Conservation (phyloP, 345 rosid species). For the Rhodamnia argentea region DNA sequence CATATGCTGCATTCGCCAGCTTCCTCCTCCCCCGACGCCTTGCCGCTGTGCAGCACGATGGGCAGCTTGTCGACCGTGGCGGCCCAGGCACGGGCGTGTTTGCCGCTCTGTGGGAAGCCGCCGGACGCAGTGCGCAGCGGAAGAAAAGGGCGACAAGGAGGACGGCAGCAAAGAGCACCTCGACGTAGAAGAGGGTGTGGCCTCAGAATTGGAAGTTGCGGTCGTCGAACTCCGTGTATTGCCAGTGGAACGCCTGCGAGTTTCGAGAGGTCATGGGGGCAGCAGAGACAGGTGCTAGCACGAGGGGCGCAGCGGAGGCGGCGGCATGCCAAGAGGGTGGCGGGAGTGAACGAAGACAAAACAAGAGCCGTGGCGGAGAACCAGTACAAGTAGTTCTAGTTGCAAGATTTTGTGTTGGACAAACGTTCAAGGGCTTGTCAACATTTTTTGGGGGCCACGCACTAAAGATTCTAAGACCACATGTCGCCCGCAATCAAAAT, state of each 20-base stretch:
- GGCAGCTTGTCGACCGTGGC: conserved; percentile 11
- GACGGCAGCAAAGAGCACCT: conserved; percentile 13
- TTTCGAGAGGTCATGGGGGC: conserved; percentile 12
- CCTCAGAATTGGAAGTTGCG: conserved; percentile 28
- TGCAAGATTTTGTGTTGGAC: background rate
- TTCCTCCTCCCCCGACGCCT: background rate
- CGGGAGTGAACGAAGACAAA: too few relatives aligned
- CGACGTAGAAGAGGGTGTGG: conserved; percentile 23
- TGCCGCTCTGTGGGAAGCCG: background rate
- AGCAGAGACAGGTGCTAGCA: background rate
- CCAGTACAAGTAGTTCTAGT: too few relatives aligned
- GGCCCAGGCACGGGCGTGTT: background rate
- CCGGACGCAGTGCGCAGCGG: conserved; percentile 30
- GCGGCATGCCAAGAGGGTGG: background rate
- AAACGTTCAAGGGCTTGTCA: background rate
- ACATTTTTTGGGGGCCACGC: background rate
- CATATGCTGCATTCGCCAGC: conserved; percentile 53
- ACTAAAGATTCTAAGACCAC: too few relatives aligned
- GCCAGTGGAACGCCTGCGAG: conserved; percentile 31
- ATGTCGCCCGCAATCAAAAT: too few relatives aligned
- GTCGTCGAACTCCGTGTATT: conserved; percentile 25
- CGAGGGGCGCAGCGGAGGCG: background rate
- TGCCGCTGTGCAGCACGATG: background rate
- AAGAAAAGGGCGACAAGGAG: conserved; percentile 16
- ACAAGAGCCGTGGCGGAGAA: too few relatives aligned